Evolutionary conservation across 2,329 filamentous ascomycete species (phyloP), one percentile per base, ranked within the genome.

Genomic region (Aspergillus tanneri): DNA sequence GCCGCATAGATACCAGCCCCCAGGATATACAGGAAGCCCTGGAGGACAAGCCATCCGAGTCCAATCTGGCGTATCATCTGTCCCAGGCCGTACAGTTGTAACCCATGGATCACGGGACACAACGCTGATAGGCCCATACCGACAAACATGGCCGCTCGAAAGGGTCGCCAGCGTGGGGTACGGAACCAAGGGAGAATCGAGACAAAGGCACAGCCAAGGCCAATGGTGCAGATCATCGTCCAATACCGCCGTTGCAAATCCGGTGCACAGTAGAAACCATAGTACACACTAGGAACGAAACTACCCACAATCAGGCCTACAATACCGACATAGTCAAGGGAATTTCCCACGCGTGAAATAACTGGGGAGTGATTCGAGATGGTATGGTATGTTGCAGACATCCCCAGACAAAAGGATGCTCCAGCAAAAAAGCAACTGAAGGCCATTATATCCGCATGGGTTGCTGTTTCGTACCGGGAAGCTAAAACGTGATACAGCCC

Each of bases 261-360:
- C 3, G 83, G 81, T 54, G 84, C 74, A 62, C 86, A 90, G 61
- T 82, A 88, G 67, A 95, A 90, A 3, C 86, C 90, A 68, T 95
- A 96, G 69, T 89, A 93, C 50, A 99, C 70, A 41, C 88, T 87
- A 2, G 93, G 91, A 37, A 97, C 82, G 64, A 92, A 96, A 66
- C 87, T 92, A 5, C 93, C 93, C 57, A 92, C 88, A 50, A 97
- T 97, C 57, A 99, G 74, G 40, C 85, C 82, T 23, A 97, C 88
- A 59, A 99, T 99, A 5, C 93, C 93, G 4, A 92, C 82, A 67
- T 99, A 97, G 67, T 99, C 93, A 47, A 97, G 74, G 68, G 95
- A 89, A 67, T 97, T 97, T 9, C 91, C 91, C 76, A 90, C 88
- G 53, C 82, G 85, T 2, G 87, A 84, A 11, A 96, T 88, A 2